Evolutionary conservation across 177 flowering plant genomes (phyloP).

Genomic region (Telopea speciosissima): DNA sequence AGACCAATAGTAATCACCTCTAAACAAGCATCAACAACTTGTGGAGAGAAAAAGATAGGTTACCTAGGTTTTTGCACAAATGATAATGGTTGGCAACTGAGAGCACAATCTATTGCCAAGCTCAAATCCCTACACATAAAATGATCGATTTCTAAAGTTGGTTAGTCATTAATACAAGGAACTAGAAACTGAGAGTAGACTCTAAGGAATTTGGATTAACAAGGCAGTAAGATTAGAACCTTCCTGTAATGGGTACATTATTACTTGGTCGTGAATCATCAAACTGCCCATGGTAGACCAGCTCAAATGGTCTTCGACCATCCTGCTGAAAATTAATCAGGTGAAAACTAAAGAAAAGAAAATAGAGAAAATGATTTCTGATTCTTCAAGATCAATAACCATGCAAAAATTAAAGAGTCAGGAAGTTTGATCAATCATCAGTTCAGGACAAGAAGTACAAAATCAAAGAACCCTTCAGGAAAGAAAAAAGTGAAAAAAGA

Average conservation of each 20-base stretch:
- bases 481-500: background rate
- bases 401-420: background rate
- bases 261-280: constrained; percentile 92
- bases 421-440: background rate
- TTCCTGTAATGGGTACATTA: constrained; percentile 68
- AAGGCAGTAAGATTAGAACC: constrained; percentile 32
- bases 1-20: background rate
- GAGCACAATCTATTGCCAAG: constrained; percentile 65
- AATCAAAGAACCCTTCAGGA: background rate
- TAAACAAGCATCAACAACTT: background rate
- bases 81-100: constrained; percentile 64
- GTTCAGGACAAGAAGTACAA: background rate
- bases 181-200: background rate
- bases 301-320: constrained; percentile 88
- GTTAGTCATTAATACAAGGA: background rate
- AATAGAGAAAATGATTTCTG: background rate
- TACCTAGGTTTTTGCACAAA: constrained; percentile 77
- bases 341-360: background rate
- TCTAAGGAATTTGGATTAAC: background rate
- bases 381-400: background rate
- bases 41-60: background rate
- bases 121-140: constrained; percentile 65
- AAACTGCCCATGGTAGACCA: constrained; percentile 79
- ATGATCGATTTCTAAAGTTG: background rate
- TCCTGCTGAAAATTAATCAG: constrained; percentile 45